These are phyloP conservation scores for Zymoseptoria crescenta DNA, from an alignment of 2,329 filamentous ascomycete species.

Conservation along the genomic window DNA sequence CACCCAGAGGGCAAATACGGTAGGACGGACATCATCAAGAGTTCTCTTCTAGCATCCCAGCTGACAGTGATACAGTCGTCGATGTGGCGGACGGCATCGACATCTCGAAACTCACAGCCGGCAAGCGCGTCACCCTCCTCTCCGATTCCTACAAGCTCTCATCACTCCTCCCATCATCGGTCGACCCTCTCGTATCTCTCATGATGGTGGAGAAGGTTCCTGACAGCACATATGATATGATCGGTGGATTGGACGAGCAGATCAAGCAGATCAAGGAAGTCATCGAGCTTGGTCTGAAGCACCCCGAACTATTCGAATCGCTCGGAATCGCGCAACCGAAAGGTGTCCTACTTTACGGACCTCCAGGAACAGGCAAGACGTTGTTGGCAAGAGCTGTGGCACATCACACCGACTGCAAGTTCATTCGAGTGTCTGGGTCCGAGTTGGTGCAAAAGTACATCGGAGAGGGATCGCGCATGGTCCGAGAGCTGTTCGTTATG, in stretches of 20 bases:
- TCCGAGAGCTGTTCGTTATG: constrained; percentile 98
- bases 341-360: constrained; percentile 91
- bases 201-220: constrained; percentile 99
- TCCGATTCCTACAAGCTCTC: constrained; percentile 98
- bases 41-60: background rate
- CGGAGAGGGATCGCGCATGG: constrained; percentile 95
- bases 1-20: constrained; percentile 99
- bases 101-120: constrained; percentile 87
- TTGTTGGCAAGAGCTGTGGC: constrained; percentile 89
- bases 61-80: constrained; percentile 57
- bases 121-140: constrained; percentile 92
- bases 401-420: constrained; percentile 98
- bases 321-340: constrained; percentile 97
- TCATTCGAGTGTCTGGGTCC: constrained; percentile 92
- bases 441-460: constrained; percentile 99
- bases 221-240: constrained; percentile 99
- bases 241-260: constrained; percentile 94
- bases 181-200: constrained; percentile 94
- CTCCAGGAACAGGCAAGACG: constrained; percentile 95
- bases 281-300: constrained; percentile 95
- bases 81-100: constrained; percentile 93
- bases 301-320: constrained; percentile 98
- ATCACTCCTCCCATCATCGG: constrained; percentile 95
- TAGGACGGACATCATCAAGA: constrained; percentile 41
- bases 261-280: constrained; percentile 99